Percentiles rank a stretch among this genome's conserved stretches.
Evolutionary conservation across 345 rosid genomes (phyloP).

Genomic region (Atalantia buxifolia): DNA sequence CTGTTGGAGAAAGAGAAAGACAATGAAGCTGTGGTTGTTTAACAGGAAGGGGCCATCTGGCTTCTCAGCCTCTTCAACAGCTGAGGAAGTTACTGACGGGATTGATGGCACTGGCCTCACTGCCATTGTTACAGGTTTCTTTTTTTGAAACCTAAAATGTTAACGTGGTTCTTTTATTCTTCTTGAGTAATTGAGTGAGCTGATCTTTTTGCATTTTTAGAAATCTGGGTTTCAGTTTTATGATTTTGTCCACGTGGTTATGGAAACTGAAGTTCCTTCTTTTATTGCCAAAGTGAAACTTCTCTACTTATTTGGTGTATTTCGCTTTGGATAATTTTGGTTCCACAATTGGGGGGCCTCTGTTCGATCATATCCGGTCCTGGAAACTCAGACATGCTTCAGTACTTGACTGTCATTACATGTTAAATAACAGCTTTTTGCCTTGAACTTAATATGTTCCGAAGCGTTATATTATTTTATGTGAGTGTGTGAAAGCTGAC

Average conservation of each 20-base stretch:
- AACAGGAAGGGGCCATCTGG: too few species aligned
- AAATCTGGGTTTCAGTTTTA: background rate
- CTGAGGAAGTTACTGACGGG: slow-evolving; percentile 68
- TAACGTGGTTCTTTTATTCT: background rate
- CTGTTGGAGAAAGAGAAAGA: background rate
- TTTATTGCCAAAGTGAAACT: background rate
- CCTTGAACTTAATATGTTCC: background rate
- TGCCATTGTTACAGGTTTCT: slow-evolving; percentile 70
- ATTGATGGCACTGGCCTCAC: slow-evolving; percentile 71
- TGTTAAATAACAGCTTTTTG: background rate
- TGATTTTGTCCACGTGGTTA: background rate
- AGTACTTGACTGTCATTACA: background rate
- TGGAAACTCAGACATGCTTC: background rate
- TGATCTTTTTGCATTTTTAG: background rate
- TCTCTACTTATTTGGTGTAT: background rate
- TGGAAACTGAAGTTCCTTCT: background rate
- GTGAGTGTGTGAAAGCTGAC: background rate
- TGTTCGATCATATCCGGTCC: background rate
- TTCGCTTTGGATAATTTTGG: background rate
- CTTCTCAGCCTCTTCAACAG: slow-evolving; percentile 45
- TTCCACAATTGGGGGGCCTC: background rate
- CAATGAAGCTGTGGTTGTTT: too few species aligned
- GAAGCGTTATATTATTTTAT: background rate
- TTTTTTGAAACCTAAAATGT: background rate
- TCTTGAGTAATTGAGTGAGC: too few species aligned